These are phyloP conservation scores for Megacollybia platyphylla DNA, from an alignment of 1,284 basidiomycete genomes.

Conservation along the genomic window DNA sequence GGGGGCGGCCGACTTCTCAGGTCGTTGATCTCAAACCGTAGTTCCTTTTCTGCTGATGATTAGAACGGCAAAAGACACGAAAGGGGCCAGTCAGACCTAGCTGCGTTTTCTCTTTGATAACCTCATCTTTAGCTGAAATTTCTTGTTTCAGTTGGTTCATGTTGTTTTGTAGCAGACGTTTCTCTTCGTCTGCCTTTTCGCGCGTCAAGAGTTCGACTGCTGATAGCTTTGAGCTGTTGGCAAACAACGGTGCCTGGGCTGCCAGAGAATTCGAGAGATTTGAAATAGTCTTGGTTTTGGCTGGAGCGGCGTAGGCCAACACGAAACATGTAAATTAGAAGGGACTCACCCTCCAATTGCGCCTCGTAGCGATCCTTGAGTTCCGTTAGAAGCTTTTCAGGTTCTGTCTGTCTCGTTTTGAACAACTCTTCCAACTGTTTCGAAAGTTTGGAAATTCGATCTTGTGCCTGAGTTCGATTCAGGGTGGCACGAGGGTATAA, in stretches of 20 bases:
- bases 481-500: conserved; percentile 1
- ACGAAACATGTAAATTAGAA: not conserved
- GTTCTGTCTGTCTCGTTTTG: conserved; percentile 44
- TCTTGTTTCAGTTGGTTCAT: conserved; percentile 28
- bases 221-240: conserved; percentile 31
- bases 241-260: conserved; percentile 38
- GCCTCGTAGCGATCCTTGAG: conserved; percentile 35
- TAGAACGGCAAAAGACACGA: conserved; percentile 2
- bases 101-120: conserved; percentile 31
- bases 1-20: conserved; percentile 21
- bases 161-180: conserved; percentile 36
- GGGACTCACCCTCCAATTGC: conserved; percentile 31
- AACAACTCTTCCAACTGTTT: conserved; percentile 45
- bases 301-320: not conserved
- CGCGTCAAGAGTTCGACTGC: conserved; percentile 56
- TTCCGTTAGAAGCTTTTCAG: conserved; percentile 39
- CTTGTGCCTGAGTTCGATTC: conserved; percentile 20
- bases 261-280: conserved; percentile 5
- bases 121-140: conserved; percentile 28
- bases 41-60: conserved; percentile 26
- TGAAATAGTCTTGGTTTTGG: too few relatives aligned
- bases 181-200: conserved; percentile 60
- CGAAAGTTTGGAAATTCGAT: conserved; percentile 33
- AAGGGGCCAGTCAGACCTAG: conserved; percentile 23
- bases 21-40: conserved; percentile 39